Percentiles rank a stretch among this genome's conserved stretches.
These are phyloP conservation scores for Cytospora paraplurivora DNA, from an alignment of 2,329 filamentous ascomycete species.

Conservation along the genomic window DNA sequence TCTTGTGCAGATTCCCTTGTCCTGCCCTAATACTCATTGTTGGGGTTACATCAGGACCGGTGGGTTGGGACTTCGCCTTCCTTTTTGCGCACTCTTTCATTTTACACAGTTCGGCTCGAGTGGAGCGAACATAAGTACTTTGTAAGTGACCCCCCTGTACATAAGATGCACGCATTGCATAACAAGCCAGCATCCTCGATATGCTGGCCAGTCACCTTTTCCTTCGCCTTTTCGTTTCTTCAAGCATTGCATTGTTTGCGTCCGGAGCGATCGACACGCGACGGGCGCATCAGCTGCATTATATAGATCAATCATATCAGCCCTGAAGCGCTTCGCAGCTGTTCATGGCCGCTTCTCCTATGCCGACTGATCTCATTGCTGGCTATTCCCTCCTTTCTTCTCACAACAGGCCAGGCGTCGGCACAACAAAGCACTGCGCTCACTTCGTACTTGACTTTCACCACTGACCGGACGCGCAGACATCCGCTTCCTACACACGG, in stretches of 20 bases:
- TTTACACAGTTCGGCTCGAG: slow-evolving; percentile 21
- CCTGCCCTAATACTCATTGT: slow-evolving; percentile 11
- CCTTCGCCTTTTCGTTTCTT: slow-evolving; percentile 10
- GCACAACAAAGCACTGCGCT: not conserved
- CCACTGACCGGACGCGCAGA: slow-evolving; percentile 25
- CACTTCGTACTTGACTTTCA: slow-evolving; percentile 7
- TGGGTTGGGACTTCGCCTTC: slow-evolving; percentile 23
- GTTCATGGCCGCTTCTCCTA: slow-evolving; percentile 2
- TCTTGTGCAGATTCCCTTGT: slow-evolving; percentile 1
- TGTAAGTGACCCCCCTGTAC: slow-evolving; percentile 25
- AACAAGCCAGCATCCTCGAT: slow-evolving; percentile 20
- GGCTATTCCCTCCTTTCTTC: slow-evolving; percentile 1
- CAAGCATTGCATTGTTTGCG: slow-evolving; percentile 23
- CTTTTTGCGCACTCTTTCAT: slow-evolving; percentile 18
- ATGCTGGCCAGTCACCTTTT: slow-evolving; percentile 21
- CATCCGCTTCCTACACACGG: slow-evolving; percentile 18
- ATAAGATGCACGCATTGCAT: slow-evolving; percentile 21
- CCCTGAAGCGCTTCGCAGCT: slow-evolving; percentile 1
- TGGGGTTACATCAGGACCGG: slow-evolving; percentile 26
- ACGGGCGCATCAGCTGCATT: slow-evolving; percentile 10
- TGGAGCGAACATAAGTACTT: slow-evolving; percentile 19
- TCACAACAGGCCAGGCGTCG: slow-evolving; percentile 1
- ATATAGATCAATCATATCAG: slow-evolving; percentile 6
- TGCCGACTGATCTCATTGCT: slow-evolving; percentile 14
- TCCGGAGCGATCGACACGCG: slow-evolving; percentile 18